Evolutionary conservation across 1,284 basidiomycete species (phyloP).

Genomic region (Meira miltonrushii): DNA sequence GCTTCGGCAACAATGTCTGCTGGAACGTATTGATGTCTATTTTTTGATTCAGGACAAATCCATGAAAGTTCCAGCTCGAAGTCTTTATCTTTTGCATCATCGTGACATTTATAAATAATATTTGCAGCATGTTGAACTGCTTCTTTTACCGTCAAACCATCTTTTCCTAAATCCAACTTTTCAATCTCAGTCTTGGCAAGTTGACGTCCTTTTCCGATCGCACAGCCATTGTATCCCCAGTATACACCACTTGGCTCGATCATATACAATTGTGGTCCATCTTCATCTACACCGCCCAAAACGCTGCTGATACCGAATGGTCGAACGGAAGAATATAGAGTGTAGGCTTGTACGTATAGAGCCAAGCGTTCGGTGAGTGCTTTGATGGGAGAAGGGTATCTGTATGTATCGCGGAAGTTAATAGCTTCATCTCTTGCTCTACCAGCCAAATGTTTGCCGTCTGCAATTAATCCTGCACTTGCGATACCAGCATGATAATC

Average conservation of each 20-base stretch:
- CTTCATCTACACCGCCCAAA: constrained; percentile 81
- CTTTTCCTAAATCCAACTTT: constrained; percentile 76
- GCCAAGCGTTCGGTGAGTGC: constrained; percentile 76
- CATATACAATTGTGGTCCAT: constrained; percentile 72
- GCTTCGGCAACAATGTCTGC: constrained; percentile 60
- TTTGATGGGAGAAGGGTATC: constrained; percentile 74
- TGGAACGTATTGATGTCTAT: constrained; percentile 38
- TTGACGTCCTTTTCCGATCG: constrained; percentile 92
- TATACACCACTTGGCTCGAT: constrained; percentile 93
- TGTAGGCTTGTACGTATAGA: constrained; percentile 88
- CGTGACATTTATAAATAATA: constrained; percentile 87
- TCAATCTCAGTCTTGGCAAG: constrained; percentile 97
- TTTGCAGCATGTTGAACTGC: constrained; percentile 49
- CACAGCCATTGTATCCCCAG: constrained; percentile 61
- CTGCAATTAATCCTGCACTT: constrained; percentile 79
- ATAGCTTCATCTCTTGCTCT: constrained; percentile 79
- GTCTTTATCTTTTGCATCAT: constrained; percentile 93
- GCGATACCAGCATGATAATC: constrained; percentile 87
- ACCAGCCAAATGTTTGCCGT: constrained; percentile 82
- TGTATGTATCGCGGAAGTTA: constrained; percentile 71
- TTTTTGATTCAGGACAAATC: constrained; percentile 79
- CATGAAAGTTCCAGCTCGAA: constrained; percentile 98
- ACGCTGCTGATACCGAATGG: constrained; percentile 94
- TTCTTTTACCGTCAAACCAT: constrained; percentile 58
- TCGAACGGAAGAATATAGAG: constrained; percentile 93